phyloP scores from a whole-genome alignment of 2,329 filamentous ascomycete species.

The Taxawa tesnikishii region DNA sequence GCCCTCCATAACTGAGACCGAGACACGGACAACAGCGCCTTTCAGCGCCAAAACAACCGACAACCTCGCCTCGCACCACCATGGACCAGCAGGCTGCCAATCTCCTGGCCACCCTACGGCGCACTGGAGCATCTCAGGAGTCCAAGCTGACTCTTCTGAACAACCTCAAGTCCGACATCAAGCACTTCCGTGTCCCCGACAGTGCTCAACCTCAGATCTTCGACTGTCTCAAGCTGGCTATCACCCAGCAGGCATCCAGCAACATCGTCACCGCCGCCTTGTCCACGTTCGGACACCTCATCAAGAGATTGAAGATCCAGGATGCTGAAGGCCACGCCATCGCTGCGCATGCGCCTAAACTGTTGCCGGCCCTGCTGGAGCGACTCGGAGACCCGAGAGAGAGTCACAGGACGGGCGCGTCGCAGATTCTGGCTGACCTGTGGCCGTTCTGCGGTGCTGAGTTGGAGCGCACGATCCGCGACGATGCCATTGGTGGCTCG shows the following conservation, averaged over 20 bases:
- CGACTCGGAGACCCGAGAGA: constrained; percentile 83
- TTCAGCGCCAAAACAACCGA: too few relatives aligned
- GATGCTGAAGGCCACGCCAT: constrained; percentile 62
- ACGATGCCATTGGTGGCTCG: constrained; percentile 64
- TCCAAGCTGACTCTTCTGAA: constrained; percentile 58
- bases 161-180: constrained; percentile 70
- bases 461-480: constrained; percentile 69
- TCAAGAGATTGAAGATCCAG: constrained; percentile 77
- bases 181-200: constrained; percentile 82
- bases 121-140: constrained; percentile 56
- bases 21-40: too few relatives aligned
- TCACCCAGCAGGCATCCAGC: constrained; percentile 62
- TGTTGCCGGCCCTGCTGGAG: constrained; percentile 66
- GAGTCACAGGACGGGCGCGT: constrained; percentile 63
- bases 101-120: constrained; percentile 42
- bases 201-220: constrained; percentile 59
- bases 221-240: constrained; percentile 66
- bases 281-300: constrained; percentile 73
- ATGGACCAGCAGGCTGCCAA: constrained; percentile 47
- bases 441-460: constrained; percentile 58
- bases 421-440: constrained; percentile 65
- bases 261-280: constrained; percentile 69
- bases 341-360: constrained; percentile 50
- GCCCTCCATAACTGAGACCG: too few relatives aligned
- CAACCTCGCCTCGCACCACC: constrained; percentile 6